Evolutionary conservation across 225 moss, liverwort and hornwort genomes (phyloP).

Genomic region (Climacium dendroides): DNA sequence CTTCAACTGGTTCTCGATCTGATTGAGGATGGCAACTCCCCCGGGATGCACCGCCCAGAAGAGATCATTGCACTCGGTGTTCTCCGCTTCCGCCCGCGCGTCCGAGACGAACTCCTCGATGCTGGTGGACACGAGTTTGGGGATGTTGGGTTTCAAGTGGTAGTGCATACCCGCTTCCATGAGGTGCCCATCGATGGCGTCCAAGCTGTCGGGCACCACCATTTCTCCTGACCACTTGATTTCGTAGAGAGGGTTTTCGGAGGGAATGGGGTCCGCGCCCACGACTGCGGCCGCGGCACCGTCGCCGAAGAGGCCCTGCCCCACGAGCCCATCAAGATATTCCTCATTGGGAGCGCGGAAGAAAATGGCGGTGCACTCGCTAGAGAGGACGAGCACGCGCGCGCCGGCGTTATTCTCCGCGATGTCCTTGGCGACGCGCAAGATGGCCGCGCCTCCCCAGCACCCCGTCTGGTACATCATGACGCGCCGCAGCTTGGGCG

Average conservation of each 20-base stretch:
- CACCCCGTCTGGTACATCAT: conserved; percentile 64
- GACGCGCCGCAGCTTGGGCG: conserved; percentile 15
- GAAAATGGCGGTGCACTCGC: conserved; percentile 16
- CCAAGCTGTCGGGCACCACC: conserved; percentile 9
- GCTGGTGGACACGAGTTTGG: conserved; percentile 19
- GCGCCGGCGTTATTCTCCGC: conserved; percentile 31
- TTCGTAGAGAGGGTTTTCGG: conserved; percentile 1
- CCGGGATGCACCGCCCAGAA: conserved; percentile 24
- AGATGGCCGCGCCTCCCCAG: conserved; percentile 35
- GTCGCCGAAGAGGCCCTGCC: conserved; percentile 17
- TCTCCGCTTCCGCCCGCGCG: conserved; percentile 13
- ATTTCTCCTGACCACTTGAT: conserved; percentile 34
- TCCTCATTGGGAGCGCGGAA: conserved; percentile 21
- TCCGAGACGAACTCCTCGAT: conserved; percentile 19
- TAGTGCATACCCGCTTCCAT: conserved; percentile 52
- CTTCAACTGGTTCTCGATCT: conserved; percentile 25
- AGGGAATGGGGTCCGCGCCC: not conserved
- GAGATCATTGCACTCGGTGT: conserved; percentile 16
- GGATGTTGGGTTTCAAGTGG: conserved; percentile 14
- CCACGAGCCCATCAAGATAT: conserved; percentile 23
- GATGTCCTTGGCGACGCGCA: conserved; percentile 63
- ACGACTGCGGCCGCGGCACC: conserved; percentile 25
- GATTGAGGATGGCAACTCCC: conserved; percentile 31
- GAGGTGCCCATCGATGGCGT: conserved; percentile 39
- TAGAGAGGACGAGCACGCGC: conserved; percentile 17